Evolutionary conservation across 768 basidiomycete genomes (phyloP), one percentile per base, ranked within the genome.

Genomic region (Pleurotus sapidus): DNA sequence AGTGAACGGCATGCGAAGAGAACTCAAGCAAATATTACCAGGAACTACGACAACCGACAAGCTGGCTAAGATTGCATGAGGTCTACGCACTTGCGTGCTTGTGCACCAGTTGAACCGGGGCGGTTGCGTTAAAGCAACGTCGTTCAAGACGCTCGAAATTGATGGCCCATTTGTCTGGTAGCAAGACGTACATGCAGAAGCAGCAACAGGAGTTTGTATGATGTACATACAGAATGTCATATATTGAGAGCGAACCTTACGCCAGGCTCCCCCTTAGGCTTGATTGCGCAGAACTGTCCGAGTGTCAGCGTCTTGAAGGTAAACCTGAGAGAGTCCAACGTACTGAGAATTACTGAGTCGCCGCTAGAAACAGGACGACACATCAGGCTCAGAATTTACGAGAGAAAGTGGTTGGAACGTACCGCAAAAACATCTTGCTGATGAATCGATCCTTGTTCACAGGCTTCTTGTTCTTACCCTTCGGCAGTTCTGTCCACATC

Each of bases 401-500:
- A 46, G 46, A 46, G 43, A 56, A 46, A 20, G 9, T 49, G 20
- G 38, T 56, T 42, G 48, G 30, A 2, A 71, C 85, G 51, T 65
- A 90, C 91, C 93, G 83, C 60, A 98, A 75, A 74, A 96, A 98
- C 94, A 99, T 96, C 77, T 98, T 99, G 72, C 94, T 96, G 71
- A 99, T 96, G 78, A 98, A 99, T 48, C 97, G 84, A 74, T 98
- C 97, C 75, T 98, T 98, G 80, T 98, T 98, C 57, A 98, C 88
- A 5, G 97, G 93, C 69, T 98, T 98, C 79, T 97, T 98, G 69
- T 94, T 94, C 77, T 98, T 98, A 40, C 94, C 95, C 74, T 98
- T 98, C 17, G 97, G 97, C 47, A 88, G 72, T 72, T 99, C 97
- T 18, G 95, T 98, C 97, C 97, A 98, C 96, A 98, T 98, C 94